Evolutionary conservation across 2,329 filamentous ascomycete genomes (phyloP), one percentile per base, ranked within the genome.

Genomic region (Diplodia intermedia): DNA sequence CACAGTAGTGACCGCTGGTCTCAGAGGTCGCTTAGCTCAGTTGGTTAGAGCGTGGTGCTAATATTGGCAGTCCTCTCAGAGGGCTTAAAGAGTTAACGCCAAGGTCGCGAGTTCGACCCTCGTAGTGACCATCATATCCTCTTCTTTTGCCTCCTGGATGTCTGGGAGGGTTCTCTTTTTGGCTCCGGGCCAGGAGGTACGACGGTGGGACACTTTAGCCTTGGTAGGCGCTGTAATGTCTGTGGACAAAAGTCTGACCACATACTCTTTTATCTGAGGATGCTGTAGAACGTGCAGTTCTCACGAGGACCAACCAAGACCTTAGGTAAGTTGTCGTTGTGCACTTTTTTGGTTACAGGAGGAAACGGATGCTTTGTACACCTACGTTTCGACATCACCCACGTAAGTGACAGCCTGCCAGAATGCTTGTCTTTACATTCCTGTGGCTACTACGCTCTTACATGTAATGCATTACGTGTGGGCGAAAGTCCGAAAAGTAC

Each of bases 1-100:
- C 47, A 29, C 18, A 61, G 26, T 12, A 1, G 9, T 60, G 23
- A 29, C 31, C 11, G 1, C 40, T 36, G 57, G 47, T 18, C 40
- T 33, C 1, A 60, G 29, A 29, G 68, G 65, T 68, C 68, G 65
- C 54, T 67, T 69, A 68, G 68, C 69, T 69, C 63, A 70, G 69
- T 70, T 69, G 69, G 69, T 70, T 70, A 70, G 68, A 70, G 68
- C 69, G 69, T 70, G 69, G 69, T 70, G 68, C 69, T 70, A 70
- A 70, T 70, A 70, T 63, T 33, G 40, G 38, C 14, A 36, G 18
- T 49, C 43, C 65, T 61, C 29, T 9, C 29, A 53, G 29, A 33
- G 20, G n/a, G 18, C 18, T 63, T 31, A 31, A 60, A 23, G 9
- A 68, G 66, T 56, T 67, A 49, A 70, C 68, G 69, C 69, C 69